phyloP scores from a whole-genome alignment of 177 flowering plant genomes.

The Vitis hybrid region DNA sequence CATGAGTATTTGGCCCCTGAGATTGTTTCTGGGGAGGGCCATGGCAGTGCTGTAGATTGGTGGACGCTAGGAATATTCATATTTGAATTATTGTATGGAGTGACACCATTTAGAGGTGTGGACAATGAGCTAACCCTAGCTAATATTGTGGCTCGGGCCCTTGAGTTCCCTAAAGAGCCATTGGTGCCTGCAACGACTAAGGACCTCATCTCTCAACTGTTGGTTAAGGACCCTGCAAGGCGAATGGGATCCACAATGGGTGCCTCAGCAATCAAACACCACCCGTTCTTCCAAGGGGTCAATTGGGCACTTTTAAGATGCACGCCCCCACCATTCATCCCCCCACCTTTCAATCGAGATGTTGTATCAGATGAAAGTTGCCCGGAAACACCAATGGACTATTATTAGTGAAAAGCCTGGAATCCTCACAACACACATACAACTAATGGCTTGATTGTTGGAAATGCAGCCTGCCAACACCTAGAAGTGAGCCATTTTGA shows the following conservation, averaged over 20 bases:
- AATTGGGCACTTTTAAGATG: slow-evolving; percentile 90
- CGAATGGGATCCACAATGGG: slow-evolving; percentile 80
- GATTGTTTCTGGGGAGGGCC: slow-evolving; percentile 85
- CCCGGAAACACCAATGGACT: slow-evolving; percentile 61
- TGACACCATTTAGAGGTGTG: slow-evolving; percentile 76
- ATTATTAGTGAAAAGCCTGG: slow-evolving; percentile 29
- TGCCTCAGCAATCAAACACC: slow-evolving; percentile 68
- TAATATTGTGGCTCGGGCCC: slow-evolving; percentile 78
- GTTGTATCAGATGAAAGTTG: slow-evolving; percentile 49
- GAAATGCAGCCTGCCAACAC: not conserved
- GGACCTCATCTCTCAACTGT: slow-evolving; percentile 58
- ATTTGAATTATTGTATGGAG: slow-evolving; percentile 74
- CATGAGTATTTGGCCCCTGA: slow-evolving; percentile 91
- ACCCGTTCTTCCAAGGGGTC: slow-evolving; percentile 73
- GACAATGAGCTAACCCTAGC: slow-evolving; percentile 78
- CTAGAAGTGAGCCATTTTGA: not conserved
- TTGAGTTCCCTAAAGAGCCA: slow-evolving; percentile 80
- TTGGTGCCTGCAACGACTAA: slow-evolving; percentile 40
- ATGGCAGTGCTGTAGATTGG: slow-evolving; percentile 93
- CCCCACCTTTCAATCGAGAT: slow-evolving; percentile 46
- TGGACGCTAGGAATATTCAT: slow-evolving; percentile 87
- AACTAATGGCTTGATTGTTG: not conserved
- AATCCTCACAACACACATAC: not conserved
- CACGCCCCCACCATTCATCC: slow-evolving; percentile 61
- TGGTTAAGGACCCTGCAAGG: slow-evolving; percentile 66